phyloP scores from a whole-genome alignment of 371 early-diverging fungal genomes.

The Saksenaea vasiformis region DNA sequence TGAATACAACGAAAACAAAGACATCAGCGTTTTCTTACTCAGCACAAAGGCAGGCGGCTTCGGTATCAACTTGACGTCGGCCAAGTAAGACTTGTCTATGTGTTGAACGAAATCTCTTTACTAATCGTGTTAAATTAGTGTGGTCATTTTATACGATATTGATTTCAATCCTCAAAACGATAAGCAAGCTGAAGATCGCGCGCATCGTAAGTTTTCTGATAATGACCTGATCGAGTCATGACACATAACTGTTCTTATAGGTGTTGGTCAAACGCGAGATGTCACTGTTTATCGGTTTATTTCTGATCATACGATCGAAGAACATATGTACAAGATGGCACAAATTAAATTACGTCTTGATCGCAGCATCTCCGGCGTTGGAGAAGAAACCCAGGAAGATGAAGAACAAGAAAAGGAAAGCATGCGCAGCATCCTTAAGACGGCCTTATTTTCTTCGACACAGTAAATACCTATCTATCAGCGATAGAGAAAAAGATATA shows the following conservation, averaged over 20 bases:
- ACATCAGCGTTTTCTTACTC: slow-evolving; percentile 79
- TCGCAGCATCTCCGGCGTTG: slow-evolving; percentile 50
- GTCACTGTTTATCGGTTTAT: slow-evolving; percentile 82
- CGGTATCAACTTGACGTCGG: slow-evolving; percentile 90
- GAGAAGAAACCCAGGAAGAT: slow-evolving; percentile 1
- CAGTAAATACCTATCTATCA: background rate
- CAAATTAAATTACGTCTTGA: slow-evolving; percentile 79
- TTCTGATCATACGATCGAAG: slow-evolving; percentile 71
- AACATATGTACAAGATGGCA: slow-evolving; percentile 71
- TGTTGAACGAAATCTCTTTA: background rate
- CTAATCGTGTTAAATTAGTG: slow-evolving; percentile 20
- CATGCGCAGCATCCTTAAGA: background rate
- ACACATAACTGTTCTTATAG: slow-evolving; percentile 26
- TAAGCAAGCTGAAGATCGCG: slow-evolving; percentile 92
- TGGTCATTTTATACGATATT: slow-evolving; percentile 88
- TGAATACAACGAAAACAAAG: slow-evolving; percentile 64
- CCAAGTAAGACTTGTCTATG: slow-evolving; percentile 55
- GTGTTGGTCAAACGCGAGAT: slow-evolving; percentile 88
- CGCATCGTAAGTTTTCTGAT: slow-evolving; percentile 64
- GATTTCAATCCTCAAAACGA: slow-evolving; percentile 98
- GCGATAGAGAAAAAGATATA: too few relatives aligned
- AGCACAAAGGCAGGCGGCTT: slow-evolving; percentile 93
- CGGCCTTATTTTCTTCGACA: background rate
- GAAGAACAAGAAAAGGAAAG: background rate
- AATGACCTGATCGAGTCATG: background rate